A percentile compares a stretch with the other conserved stretches of the same genome.
Conservation (phyloP, 2,329 filamentous ascomycete genomes). For the Zasmidium citrigriseum region DNA sequence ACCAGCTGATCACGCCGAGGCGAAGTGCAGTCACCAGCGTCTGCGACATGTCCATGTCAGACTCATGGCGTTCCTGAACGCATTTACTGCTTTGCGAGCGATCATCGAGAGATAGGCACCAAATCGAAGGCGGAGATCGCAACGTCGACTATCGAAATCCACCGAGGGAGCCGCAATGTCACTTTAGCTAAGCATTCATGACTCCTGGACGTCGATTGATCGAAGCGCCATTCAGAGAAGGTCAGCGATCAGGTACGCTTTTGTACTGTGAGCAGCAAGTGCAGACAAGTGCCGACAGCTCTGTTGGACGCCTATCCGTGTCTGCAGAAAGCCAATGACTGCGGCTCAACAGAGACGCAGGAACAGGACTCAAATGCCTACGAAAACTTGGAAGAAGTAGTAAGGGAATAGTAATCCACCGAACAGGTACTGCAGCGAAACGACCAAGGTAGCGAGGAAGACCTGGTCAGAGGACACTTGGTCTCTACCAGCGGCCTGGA, state of each 20-base stretch:
- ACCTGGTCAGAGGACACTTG: too few species aligned
- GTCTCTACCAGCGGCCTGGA: not conserved
- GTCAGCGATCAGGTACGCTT: too few species aligned
- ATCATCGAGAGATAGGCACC: too few species aligned
- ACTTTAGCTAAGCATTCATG: too few species aligned
- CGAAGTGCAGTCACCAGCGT: not conserved
- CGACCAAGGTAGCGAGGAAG: not conserved
- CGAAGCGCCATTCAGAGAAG: too few species aligned
- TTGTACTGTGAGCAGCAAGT: not conserved
- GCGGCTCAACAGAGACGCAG: not conserved
- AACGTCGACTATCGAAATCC: too few species aligned
- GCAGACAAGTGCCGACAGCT: not conserved
- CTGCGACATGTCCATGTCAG: not conserved
- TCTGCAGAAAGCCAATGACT: not conserved
- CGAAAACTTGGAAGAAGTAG: not conserved
- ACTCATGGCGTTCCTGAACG: not conserved
- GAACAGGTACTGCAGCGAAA: too few species aligned
- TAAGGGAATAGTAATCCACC: too few species aligned
- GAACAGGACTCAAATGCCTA: not conserved
- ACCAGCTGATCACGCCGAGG: too few species aligned
- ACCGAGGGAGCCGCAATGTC: too few species aligned
- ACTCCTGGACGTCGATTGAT: too few species aligned
- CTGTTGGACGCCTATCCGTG: not conserved
- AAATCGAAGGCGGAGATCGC: too few species aligned
- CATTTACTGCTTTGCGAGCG: conserved; percentile 1